phyloP scores from a whole-genome alignment of 2,329 filamentous ascomycete genomes.

The Aspergillus sp. region DNA sequence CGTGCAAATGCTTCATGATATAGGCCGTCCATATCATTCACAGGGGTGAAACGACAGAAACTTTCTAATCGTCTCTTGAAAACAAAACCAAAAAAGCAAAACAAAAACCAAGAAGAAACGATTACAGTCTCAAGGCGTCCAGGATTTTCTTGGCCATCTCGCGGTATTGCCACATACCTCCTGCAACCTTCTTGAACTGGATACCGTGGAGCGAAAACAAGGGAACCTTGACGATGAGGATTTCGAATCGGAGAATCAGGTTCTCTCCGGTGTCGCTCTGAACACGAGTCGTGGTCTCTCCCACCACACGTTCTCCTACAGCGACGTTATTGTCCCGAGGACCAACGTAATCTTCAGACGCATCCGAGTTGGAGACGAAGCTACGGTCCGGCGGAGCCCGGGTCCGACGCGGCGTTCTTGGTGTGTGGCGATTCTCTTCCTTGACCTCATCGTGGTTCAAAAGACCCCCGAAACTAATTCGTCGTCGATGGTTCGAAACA shows the following conservation, averaged over 20 bases:
- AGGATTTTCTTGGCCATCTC: slow-evolving; percentile 97
- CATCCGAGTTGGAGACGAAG: slow-evolving; percentile 80
- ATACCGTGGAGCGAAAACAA: slow-evolving; percentile 90
- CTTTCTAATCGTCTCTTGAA: neutral
- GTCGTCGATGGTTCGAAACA: slow-evolving; percentile 64
- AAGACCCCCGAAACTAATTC: slow-evolving; percentile 80
- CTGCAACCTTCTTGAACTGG: slow-evolving; percentile 94
- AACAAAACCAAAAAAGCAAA: neutral
- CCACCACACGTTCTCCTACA: slow-evolving; percentile 62
- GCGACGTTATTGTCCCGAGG: slow-evolving; percentile 43
- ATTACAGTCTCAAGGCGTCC: slow-evolving; percentile 76
- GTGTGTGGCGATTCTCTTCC: slow-evolving; percentile 56
- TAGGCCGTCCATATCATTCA: slow-evolving; percentile 17
- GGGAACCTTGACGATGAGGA: slow-evolving; percentile 96
- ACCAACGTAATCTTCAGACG: slow-evolving; percentile 71
- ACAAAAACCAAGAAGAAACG: neutral
- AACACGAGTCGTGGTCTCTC: slow-evolving; percentile 88
- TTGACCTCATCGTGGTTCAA: slow-evolving; percentile 66
- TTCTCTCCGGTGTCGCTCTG: slow-evolving; percentile 84
- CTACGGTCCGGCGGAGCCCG: slow-evolving; percentile 62
- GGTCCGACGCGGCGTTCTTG: slow-evolving; percentile 43
- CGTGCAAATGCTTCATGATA: slow-evolving; percentile 28
- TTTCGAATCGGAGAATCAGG: slow-evolving; percentile 87
- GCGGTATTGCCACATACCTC: slow-evolving; percentile 98
- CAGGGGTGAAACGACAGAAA: slow-evolving; percentile 1